Conservation (phyloP, 257 asterid species). For the Eustoma russellianum region DNA sequence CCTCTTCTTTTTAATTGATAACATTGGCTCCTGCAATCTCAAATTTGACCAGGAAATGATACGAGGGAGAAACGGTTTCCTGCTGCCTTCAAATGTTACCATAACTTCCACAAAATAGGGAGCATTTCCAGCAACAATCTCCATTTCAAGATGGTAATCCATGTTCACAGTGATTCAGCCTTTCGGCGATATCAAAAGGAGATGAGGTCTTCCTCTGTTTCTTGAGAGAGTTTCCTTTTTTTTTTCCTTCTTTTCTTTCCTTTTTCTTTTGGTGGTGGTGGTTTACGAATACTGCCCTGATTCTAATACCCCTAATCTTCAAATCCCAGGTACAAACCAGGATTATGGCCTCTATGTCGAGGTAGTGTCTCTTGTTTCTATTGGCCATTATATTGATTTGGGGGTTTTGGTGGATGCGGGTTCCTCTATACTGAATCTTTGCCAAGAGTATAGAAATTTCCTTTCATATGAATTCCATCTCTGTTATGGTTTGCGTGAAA, state of each 20-base stretch:
- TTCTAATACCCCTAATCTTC: constrained; percentile 2
- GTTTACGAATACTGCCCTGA: background rate
- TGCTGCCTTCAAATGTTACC: constrained; percentile 76
- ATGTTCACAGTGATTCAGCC: constrained; percentile 82
- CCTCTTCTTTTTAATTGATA: no score
- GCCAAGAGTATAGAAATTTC: no score
- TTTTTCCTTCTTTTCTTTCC: background rate
- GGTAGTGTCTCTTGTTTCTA: constrained; percentile 31
- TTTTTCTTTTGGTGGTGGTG: background rate
- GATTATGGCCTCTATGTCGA: constrained; percentile 97
- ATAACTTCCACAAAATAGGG: constrained; percentile 62
- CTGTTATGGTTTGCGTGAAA: no score
- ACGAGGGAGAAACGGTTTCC: constrained; percentile 69
- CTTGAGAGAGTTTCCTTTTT: background rate
- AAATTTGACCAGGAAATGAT: constrained; percentile 67
- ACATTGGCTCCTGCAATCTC: background rate
- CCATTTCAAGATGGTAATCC: constrained; percentile 90
- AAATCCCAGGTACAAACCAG: constrained; percentile 65
- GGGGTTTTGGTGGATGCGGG: background rate
- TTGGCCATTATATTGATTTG: background rate
- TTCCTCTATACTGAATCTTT: no score
- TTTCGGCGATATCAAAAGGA: constrained; percentile 91
- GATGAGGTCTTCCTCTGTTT: constrained; percentile 53
- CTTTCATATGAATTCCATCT: no score
- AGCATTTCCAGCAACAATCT: constrained; percentile 57